Evolutionary conservation across 768 basidiomycete genomes (phyloP), one percentile per base, ranked within the genome.

Genomic region (Boletus subcaerulescens): DNA sequence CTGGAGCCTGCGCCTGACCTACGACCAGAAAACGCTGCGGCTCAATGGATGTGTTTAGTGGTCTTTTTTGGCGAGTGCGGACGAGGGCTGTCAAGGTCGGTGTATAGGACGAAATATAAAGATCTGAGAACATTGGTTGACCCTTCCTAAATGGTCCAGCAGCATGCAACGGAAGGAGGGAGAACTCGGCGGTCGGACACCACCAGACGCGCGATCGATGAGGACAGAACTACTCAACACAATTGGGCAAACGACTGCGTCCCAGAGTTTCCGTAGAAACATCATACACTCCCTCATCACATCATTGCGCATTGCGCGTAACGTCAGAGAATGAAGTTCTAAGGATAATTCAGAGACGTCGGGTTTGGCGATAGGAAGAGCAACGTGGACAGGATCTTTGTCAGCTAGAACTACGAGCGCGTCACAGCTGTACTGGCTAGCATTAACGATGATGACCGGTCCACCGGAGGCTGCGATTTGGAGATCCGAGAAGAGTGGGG

Each of bases 361-460:
- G 17, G 31, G 1, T 29, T 43, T 48, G 2, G 33, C 46, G n/a
- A 53, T 24, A 10, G 29, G 42, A 5, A 58, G 50, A 24, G 55
- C 4, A 33, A 54, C n/a, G 1, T 48, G 44, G 41, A 53, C 10
- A 41, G 63, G 64, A 26, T 51, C 33, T 14, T 18, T 13, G 9
- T 45, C 14, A 11, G 35, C 10, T 3, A 57, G 12, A 17, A 73
- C 55, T 4, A 73, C 64, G n/a, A 76, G 40, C 0, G 71, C 74
- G 50, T 76, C 70, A 11, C 71, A 76, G 24, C 65, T 49, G 14
- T 50, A 57, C 17, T 46, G 39, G 50, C 65, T 62, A 11, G 68
- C 57, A 49, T 74, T 76, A 22, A 75, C 56, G 14, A 77, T 52
- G 18, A 74, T 63, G n/a, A 73, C 60, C 0, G 71, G 70, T 5